Percentiles rank a stretch among this genome's conserved stretches.
Evolutionary conservation across 1,284 basidiomycete species (phyloP).

Genomic region (Cutaneotrichosporon spelunceum): DNA sequence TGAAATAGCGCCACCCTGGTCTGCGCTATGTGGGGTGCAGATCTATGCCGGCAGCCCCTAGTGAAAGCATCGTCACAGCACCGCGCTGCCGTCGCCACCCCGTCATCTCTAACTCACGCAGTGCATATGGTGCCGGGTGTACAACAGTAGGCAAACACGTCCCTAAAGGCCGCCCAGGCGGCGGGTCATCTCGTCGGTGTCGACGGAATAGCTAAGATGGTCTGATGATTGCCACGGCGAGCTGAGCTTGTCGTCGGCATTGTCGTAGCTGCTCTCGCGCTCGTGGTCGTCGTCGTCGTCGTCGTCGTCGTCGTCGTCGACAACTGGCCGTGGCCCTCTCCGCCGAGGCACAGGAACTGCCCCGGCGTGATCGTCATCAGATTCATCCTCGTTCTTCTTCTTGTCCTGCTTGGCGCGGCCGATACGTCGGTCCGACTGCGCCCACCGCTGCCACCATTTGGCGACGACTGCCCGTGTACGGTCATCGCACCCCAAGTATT

Average conservation of each 20-base stretch:
- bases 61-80: neutral
- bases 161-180: conserved; percentile 5
- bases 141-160: conserved; percentile 5
- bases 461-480: conserved; percentile 44
- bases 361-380: conserved; percentile 1
- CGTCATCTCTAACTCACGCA: conserved; percentile 1
- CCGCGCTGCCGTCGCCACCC: neutral
- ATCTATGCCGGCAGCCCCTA: too few species aligned
- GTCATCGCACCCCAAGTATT: conserved; percentile 48
- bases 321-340: neutral
- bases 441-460: conserved; percentile 51
- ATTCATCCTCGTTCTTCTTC: neutral
- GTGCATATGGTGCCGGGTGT: conserved; percentile 11
- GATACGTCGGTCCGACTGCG: conserved; percentile 28
- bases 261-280: conserved; percentile 6
- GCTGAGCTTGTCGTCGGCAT: conserved; percentile 1
- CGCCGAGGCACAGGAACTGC: neutral
- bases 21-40: neutral
- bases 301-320: conserved; percentile 5
- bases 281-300: conserved; percentile 5
- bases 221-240: conserved; percentile 3
- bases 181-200: conserved; percentile 9
- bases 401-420: neutral
- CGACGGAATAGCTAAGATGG: conserved; percentile 4
- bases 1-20: neutral